A percentile compares a stretch with the other conserved stretches of the same genome.
These are phyloP conservation scores for Dipodascus geniculatus DNA, from an alignment of 805 yeast species.

Conservation along the genomic window DNA sequence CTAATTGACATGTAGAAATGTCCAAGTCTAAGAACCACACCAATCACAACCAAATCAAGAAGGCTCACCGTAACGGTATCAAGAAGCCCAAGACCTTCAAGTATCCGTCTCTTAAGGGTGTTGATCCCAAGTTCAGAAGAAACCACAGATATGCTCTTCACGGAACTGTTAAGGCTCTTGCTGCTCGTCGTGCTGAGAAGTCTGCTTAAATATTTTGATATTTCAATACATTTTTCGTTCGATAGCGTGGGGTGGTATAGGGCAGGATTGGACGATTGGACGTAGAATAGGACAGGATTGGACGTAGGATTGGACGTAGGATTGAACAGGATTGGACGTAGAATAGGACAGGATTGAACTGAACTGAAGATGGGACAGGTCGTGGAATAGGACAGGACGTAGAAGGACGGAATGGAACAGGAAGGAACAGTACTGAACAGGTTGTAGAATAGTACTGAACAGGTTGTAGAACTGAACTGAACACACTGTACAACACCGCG, in stretches of 20 bases:
- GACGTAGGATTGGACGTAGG: too few relatives aligned
- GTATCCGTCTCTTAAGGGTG: slow-evolving; percentile 97
- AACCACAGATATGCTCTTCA: slow-evolving; percentile 99
- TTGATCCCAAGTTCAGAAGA: slow-evolving; percentile 98
- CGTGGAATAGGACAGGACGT: too few relatives aligned
- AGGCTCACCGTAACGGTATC: slow-evolving; percentile 99
- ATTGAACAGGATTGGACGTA: too few relatives aligned
- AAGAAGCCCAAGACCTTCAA: slow-evolving; percentile 98
- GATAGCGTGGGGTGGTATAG: background rate
- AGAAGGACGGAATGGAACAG: too few relatives aligned
- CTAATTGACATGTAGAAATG: slow-evolving; percentile 36
- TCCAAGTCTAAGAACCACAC: slow-evolving; percentile 99
- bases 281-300: too few relatives aligned
- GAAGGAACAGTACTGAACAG: too few relatives aligned
- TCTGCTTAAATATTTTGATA: background rate
- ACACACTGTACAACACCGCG: too few relatives aligned
- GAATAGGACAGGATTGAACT: too few relatives aligned
- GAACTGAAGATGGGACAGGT: too few relatives aligned
- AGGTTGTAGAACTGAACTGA: too few relatives aligned
- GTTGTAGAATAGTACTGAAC: too few relatives aligned
- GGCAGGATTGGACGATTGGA: too few relatives aligned
- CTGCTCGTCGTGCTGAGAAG: slow-evolving; percentile 42
- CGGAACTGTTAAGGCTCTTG: slow-evolving; percentile 92
- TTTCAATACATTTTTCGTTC: background rate
- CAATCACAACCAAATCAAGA: slow-evolving; percentile 98